These are phyloP conservation scores for Beauveria rudraprayagi DNA, from an alignment of 2,329 filamentous ascomycete species.

Conservation along the genomic window DNA sequence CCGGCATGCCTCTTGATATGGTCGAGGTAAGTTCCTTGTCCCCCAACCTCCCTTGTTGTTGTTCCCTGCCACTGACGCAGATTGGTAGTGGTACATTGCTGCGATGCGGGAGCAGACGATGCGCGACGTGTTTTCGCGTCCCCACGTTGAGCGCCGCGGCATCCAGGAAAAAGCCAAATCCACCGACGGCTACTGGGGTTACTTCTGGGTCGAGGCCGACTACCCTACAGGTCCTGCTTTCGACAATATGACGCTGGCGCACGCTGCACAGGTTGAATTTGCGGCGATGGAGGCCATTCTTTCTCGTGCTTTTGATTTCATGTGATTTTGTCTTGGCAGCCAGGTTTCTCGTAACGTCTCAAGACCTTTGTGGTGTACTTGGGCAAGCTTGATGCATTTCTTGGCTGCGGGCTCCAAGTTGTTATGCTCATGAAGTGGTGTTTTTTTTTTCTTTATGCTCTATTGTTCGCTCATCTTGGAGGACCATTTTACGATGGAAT, in stretches of 20 bases:
- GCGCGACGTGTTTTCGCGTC: slow-evolving; percentile 29
- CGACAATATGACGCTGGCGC: slow-evolving; percentile 40
- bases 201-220: slow-evolving; percentile 40
- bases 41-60: neutral
- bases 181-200: slow-evolving; percentile 43
- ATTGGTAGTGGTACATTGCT: slow-evolving; percentile 46
- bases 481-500: slow-evolving; percentile 2
- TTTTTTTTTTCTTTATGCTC: neutral
- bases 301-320: slow-evolving; percentile 28
- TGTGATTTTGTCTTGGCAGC: neutral
- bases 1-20: slow-evolving; percentile 40
- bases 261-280: slow-evolving; percentile 40
- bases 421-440: neutral
- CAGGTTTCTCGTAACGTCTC: too few species aligned
- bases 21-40: slow-evolving; percentile 39
- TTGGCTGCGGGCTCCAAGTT: too few species aligned
- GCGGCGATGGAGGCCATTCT: slow-evolving; percentile 42
- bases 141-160: slow-evolving; percentile 33
- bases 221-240: slow-evolving; percentile 33
- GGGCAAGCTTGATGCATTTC: too few species aligned
- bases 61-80: neutral
- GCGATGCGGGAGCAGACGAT: slow-evolving; percentile 46
- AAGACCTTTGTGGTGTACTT: too few species aligned
- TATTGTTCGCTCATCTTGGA: neutral
- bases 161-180: slow-evolving; percentile 25